A percentile compares a stretch with the other conserved stretches of the same genome.
Conservation (phyloP, 768 basidiomycete genomes). For the Calocybe cyanea region DNA sequence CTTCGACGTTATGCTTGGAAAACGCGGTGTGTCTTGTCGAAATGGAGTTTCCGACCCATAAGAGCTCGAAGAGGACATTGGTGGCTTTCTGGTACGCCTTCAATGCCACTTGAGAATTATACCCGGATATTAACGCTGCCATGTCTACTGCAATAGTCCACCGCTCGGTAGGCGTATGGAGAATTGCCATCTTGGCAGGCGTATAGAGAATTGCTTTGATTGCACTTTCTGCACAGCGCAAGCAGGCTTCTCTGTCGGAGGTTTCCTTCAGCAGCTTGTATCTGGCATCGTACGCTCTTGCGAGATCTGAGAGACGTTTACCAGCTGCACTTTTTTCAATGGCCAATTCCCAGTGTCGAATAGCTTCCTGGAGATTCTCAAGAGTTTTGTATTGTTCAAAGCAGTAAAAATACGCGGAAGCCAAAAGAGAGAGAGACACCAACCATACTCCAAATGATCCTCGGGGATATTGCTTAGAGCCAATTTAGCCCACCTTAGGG, state of each 20-base stretch:
- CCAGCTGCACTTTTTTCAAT: no score
- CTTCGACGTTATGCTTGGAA: background rate
- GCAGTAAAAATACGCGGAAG: no score
- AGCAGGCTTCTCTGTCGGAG: background rate
- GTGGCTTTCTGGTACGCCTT: slow-evolving; percentile 1
- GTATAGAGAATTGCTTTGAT: background rate
- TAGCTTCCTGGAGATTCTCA: background rate
- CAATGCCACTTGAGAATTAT: background rate
- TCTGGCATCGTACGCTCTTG: background rate
- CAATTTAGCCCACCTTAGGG: background rate
- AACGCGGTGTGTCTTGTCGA: background rate
- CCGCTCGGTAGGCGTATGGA: no score
- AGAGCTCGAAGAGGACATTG: background rate
- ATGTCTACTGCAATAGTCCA: background rate
- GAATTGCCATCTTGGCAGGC: background rate
- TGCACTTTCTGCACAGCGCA: background rate
- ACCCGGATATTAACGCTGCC: background rate
- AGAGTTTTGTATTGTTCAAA: background rate
- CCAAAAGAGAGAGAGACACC: no score
- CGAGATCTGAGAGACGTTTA: background rate
- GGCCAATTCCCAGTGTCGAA: background rate
- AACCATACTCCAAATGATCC: background rate
- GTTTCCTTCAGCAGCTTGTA: background rate
- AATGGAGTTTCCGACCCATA: slow-evolving; percentile 4
- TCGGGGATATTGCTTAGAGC: slow-evolving; percentile 2